Evolutionary conservation across 108 stramenopile genomes (phyloP).

Genomic region (Nitzschia sp.): DNA sequence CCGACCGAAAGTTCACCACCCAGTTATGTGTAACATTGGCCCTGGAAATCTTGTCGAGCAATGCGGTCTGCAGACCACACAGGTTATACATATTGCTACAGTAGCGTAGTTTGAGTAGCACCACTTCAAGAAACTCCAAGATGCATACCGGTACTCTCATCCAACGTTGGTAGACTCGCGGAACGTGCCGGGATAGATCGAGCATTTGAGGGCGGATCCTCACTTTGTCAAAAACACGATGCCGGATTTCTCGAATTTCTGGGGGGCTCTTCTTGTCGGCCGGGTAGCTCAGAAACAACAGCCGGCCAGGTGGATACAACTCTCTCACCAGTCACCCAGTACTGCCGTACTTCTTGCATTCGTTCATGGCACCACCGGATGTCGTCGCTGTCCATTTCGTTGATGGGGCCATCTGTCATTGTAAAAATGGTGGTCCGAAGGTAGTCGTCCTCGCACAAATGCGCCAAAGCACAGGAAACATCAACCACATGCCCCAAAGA

Average conservation of each 20-base stretch:
- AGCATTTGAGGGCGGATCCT: conserved; percentile 64
- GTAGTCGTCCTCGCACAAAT: conserved; percentile 58
- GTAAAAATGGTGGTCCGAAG: conserved; percentile 51
- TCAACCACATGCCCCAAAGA: conserved; percentile 76
- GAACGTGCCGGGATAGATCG: conserved; percentile 64
- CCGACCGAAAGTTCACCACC: too few species aligned
- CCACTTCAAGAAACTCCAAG: too few species aligned
- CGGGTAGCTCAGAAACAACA: conserved; percentile 22
- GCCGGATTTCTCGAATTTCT: conserved; percentile 25
- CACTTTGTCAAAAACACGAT: conserved; percentile 38
- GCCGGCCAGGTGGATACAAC: conserved; percentile 69
- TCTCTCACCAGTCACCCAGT: conserved; percentile 54
- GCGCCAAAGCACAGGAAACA: conserved; percentile 45
- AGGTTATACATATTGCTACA: too few species aligned
- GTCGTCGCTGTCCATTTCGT: conserved; percentile 37
- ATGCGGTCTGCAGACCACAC: too few species aligned
- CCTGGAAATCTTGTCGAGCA: too few species aligned
- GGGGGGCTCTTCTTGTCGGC: conserved; percentile 4
- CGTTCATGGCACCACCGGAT: conserved; percentile 44
- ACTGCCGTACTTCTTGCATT: conserved; percentile 43
- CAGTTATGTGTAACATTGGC: too few species aligned
- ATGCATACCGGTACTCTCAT: too few species aligned
- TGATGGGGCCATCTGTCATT: conserved; percentile 29
- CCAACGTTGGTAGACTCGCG: conserved; percentile 64
- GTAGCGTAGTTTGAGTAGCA: too few species aligned